Conservation (phyloP, 2,329 filamentous ascomycete species). For the Dendryphion nanum region DNA sequence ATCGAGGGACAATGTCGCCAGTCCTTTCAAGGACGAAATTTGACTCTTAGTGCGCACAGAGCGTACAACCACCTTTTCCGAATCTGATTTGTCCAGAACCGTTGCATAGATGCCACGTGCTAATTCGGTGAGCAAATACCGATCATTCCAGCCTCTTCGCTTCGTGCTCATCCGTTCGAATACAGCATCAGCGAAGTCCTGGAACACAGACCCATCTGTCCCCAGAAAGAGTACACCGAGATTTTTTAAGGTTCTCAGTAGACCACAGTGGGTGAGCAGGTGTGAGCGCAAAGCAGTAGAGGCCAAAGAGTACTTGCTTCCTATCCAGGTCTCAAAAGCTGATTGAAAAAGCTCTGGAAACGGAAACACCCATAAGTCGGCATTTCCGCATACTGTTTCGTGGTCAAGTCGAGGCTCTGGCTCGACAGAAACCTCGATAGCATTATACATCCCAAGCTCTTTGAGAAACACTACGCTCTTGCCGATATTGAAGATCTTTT, state of each 20-base stretch:
- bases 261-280: slow-evolving; percentile 67
- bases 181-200: slow-evolving; percentile 64
- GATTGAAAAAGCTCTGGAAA: slow-evolving; percentile 73
- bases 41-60: slow-evolving; percentile 48
- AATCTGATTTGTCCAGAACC: slow-evolving; percentile 52
- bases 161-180: slow-evolving; percentile 71
- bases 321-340: slow-evolving; percentile 74
- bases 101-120: slow-evolving; percentile 68
- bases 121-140: slow-evolving; percentile 75
- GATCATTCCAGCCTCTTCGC: slow-evolving; percentile 69
- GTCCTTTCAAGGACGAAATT: slow-evolving; percentile 59
- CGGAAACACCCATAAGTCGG: slow-evolving; percentile 54
- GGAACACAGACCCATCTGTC: slow-evolving; percentile 67
- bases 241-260: slow-evolving; percentile 64
- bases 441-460: slow-evolving; percentile 58
- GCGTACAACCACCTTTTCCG: slow-evolving; percentile 62
- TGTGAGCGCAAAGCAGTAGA: slow-evolving; percentile 64
- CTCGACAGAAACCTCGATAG: slow-evolving; percentile 9
- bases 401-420: slow-evolving; percentile 51
- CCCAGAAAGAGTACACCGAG: slow-evolving; percentile 75
- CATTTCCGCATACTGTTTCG: slow-evolving; percentile 53
- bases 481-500: slow-evolving; percentile 79
- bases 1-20: slow-evolving; percentile 63
- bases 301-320: slow-evolving; percentile 69
- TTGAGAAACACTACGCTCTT: slow-evolving; percentile 87